Conservation (phyloP, 2,329 filamentous ascomycete species). For the Lecanosticta acicola region DNA sequence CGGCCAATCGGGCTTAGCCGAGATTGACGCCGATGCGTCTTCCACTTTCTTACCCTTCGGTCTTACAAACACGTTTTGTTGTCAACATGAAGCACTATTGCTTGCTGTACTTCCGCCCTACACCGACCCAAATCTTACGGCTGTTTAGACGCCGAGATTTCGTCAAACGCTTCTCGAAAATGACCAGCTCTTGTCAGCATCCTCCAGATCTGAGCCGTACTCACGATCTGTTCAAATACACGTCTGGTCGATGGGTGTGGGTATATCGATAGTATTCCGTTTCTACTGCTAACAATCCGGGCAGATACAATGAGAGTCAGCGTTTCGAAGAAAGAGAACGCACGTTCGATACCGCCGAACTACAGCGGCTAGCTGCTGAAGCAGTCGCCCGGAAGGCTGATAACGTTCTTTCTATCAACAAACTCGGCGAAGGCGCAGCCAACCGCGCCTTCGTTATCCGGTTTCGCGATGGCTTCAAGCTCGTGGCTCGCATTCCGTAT, state of each 20-base stretch:
- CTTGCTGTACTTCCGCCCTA: too few relatives aligned
- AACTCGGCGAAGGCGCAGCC: constrained; percentile 23
- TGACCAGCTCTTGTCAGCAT: too few relatives aligned
- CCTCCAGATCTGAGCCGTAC: too few relatives aligned
- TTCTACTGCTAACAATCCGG: background rate
- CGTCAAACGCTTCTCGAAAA: too few relatives aligned
- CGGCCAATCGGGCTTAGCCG: too few relatives aligned
- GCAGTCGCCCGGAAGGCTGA: constrained; percentile 23
- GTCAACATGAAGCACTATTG: too few relatives aligned
- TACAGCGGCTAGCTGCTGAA: constrained; percentile 28
- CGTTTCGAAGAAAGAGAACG: constrained; percentile 12
- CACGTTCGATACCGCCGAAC: constrained; percentile 12
- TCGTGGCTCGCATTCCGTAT: constrained; percentile 25
- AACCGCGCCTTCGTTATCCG: constrained; percentile 18
- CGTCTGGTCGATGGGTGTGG: constrained; percentile 21
- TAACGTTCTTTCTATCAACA: constrained; percentile 22
- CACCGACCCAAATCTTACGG: too few relatives aligned
- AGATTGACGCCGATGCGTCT: too few relatives aligned
- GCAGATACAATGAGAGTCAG: constrained; percentile 16
- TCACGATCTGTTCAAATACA: constrained; percentile 22
- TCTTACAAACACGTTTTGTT: too few relatives aligned
- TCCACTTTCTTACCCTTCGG: too few relatives aligned
- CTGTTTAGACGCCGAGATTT: too few relatives aligned
- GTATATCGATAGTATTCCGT: constrained; percentile 1
- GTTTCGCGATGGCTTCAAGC: constrained; percentile 15